These are phyloP conservation scores for Lactarius psammicola DNA, from an alignment of 768 basidiomycete genomes.

Conservation along the genomic window DNA sequence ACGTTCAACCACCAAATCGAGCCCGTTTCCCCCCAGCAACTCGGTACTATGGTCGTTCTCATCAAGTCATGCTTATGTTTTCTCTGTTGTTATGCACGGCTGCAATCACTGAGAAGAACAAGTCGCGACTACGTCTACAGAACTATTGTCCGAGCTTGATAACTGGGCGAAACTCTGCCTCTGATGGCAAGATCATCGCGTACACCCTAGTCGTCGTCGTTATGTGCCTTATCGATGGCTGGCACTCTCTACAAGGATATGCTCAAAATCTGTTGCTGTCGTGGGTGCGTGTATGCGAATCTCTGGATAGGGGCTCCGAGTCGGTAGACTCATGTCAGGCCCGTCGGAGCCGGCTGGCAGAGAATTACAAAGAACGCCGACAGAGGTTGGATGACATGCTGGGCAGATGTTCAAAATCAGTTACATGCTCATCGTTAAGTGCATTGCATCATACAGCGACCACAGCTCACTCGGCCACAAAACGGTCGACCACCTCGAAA, in stretches of 20 bases:
- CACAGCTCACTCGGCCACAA: not conserved
- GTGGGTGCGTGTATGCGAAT: not conserved
- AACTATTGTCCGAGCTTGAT: not conserved
- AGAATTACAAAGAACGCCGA: not conserved
- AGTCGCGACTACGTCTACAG: not conserved
- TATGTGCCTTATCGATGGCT: conserved; percentile 9
- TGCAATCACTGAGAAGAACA: not conserved
- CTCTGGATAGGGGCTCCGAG: not conserved
- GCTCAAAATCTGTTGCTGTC: not conserved
- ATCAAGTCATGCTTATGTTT: not conserved
- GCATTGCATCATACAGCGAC: not conserved
- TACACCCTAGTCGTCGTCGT: not conserved
- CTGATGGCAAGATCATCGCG: not conserved
- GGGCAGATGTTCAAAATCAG: not conserved
- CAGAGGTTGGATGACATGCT: not conserved
- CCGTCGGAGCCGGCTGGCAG: not conserved
- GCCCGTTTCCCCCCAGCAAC: not conserved
- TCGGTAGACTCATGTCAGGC: not conserved
- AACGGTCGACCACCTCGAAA: not conserved
- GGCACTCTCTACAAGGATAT: not conserved
- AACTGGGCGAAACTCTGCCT: not conserved
- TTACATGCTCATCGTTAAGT: not conserved
- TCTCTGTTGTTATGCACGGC: not conserved
- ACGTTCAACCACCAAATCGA: not conserved
- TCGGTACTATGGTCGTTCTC: not conserved